phyloP scores from a whole-genome alignment of 306 rosid species.

The Inga oerstediana region DNA sequence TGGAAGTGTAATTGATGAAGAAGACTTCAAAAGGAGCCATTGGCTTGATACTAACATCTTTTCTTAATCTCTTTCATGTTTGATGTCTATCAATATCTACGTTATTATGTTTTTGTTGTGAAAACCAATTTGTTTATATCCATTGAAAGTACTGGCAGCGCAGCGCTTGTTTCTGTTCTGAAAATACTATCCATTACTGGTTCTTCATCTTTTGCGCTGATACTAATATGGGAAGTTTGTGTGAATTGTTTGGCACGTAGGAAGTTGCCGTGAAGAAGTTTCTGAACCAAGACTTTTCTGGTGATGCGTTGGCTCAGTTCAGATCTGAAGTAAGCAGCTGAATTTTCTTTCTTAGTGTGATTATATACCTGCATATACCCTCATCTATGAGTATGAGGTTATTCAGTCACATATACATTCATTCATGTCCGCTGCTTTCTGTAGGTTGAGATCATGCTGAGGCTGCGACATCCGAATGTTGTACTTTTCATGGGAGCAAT shows the following conservation, averaged over 20 bases:
- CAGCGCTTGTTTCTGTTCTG: slow-evolving; percentile 13
- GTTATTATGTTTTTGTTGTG: slow-evolving; percentile 14
- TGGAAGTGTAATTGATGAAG: background rate
- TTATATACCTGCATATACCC: background rate
- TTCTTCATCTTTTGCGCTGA: slow-evolving; percentile 28
- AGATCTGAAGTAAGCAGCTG: slow-evolving; percentile 83
- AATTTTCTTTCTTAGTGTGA: slow-evolving; percentile 8
- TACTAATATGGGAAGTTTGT: slow-evolving; percentile 22
- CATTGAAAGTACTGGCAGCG: slow-evolving; percentile 19
- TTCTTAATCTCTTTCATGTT: background rate
- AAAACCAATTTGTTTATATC: slow-evolving; percentile 24
- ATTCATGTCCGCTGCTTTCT: slow-evolving; percentile 36
- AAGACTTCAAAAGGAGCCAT: background rate
- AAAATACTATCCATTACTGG: slow-evolving; percentile 11
- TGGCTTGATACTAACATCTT: background rate
- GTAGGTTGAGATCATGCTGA: slow-evolving; percentile 97
- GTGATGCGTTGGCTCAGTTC: slow-evolving; percentile 88
- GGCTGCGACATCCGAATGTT: slow-evolving; percentile 97
- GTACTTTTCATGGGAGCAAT: slow-evolving; percentile 99
- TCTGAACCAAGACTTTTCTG: slow-evolving; percentile 92
- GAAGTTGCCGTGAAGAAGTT: slow-evolving; percentile 99
- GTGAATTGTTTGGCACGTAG: slow-evolving; percentile 50
- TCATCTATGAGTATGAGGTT: slow-evolving; percentile 14
- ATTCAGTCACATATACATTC: slow-evolving; percentile 24
- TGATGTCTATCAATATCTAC: background rate